Evolutionary conservation across 495 filamentous ascomycete genomes (phyloP).

Genomic region (Xylaria castorea): DNA sequence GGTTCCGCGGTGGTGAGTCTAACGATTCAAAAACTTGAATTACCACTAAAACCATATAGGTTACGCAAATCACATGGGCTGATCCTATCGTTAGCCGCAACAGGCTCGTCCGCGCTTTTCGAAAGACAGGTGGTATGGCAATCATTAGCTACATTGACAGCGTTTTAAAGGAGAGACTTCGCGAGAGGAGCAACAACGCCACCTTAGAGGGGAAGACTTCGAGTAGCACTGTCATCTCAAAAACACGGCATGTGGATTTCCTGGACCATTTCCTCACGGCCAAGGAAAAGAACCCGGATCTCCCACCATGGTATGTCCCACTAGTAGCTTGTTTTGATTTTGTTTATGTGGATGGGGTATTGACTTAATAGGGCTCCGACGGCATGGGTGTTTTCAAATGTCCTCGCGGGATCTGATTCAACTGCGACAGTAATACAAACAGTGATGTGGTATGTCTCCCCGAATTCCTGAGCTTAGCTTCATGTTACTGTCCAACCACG

Average conservation of each 20-base stretch:
- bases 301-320: conserved; percentile 37
- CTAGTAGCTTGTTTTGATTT: not conserved
- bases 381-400: conserved; percentile 54
- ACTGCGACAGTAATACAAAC: conserved; percentile 58
- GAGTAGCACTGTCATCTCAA: not conserved
- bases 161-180: not conserved
- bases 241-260: conserved; percentile 9
- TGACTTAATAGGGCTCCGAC: conserved; percentile 31
- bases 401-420: conserved; percentile 63
- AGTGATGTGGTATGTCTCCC: conserved; percentile 49
- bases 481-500: not conserved
- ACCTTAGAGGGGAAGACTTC: not conserved
- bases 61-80: conserved; percentile 50
- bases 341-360: not conserved
- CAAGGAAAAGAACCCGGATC: conserved; percentile 36
- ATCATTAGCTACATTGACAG: not conserved
- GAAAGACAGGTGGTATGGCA: conserved; percentile 11
- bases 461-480: not conserved
- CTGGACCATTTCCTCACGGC: conserved; percentile 1
- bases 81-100: conserved; percentile 29
- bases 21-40: not conserved
- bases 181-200: not conserved
- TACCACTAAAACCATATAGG: conserved; percentile 28
- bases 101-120: conserved; percentile 17
- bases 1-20: conserved; percentile 39